Conservation (phyloP, 352 stramenopile genomes). For the Pythium oligandrum region DNA sequence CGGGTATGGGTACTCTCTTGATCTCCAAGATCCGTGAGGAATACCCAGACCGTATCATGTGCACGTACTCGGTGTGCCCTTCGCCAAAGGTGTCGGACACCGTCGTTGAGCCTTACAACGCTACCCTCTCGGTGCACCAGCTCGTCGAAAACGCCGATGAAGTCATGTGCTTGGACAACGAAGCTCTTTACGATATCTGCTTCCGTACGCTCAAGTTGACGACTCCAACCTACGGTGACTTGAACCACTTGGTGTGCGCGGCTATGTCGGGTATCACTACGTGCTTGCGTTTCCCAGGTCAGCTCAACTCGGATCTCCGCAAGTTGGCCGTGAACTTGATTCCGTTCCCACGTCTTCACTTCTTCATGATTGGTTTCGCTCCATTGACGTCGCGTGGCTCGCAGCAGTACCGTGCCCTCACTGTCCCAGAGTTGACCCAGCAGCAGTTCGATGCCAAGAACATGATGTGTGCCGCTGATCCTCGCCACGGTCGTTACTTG, state of each 20-base stretch:
- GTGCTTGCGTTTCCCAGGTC: constrained; percentile 97
- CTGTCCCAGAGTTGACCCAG: constrained; percentile 97
- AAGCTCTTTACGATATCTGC: constrained; percentile 99
- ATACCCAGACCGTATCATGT: constrained; percentile 99
- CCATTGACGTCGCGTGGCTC: constrained; percentile 94
- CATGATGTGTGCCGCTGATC: constrained; percentile 99
- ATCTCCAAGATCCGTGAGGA: constrained; percentile 99
- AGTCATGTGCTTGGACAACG: constrained; percentile 99
- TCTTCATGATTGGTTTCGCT: constrained; percentile 99
- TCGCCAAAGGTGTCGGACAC: constrained; percentile 98
- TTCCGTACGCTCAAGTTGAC: constrained; percentile 99
- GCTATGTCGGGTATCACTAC: constrained; percentile 99
- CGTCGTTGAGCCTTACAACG: constrained; percentile 99
- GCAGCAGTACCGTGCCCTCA: constrained; percentile 97
- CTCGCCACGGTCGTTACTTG: constrained; percentile 98
- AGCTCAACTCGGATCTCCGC: constrained; percentile 98
- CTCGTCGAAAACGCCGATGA: constrained; percentile 99
- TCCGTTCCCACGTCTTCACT: constrained; percentile 98
- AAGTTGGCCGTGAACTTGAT: constrained; percentile 99
- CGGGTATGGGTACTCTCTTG: constrained; percentile 98
- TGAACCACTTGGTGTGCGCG: constrained; percentile 99
- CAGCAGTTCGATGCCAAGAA: constrained; percentile 99
- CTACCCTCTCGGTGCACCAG: constrained; percentile 98
- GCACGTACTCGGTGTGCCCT: constrained; percentile 98
- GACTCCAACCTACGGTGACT: constrained; percentile 97